Evolutionary conservation across 208 protist genomes (phyloP).

Genomic region (Phytomonas sp.): DNA sequence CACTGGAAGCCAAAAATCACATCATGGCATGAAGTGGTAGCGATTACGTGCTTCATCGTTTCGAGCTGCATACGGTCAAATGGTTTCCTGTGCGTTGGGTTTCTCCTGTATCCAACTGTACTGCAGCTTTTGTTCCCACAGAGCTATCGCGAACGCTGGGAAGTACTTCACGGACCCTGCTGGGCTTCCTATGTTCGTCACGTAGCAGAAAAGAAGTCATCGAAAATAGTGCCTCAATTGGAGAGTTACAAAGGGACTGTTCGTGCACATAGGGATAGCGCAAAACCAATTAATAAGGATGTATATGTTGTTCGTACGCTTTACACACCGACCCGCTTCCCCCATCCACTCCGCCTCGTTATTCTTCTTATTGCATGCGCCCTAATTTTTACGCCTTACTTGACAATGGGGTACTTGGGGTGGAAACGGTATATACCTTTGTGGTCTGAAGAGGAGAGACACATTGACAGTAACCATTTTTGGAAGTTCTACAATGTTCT

Average conservation of each 20-base stretch:
- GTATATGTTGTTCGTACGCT: slow-evolving; percentile 6
- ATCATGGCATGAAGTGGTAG: slow-evolving; percentile 14
- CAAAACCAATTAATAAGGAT: neutral
- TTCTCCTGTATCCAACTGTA: slow-evolving; percentile 50
- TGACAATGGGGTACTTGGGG: slow-evolving; percentile 47
- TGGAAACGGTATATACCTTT: slow-evolving; percentile 32
- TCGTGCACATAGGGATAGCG: neutral
- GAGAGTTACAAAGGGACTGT: neutral
- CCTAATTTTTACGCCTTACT: slow-evolving; percentile 37
- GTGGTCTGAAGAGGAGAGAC: slow-evolving; percentile 16
- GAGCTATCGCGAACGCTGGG: slow-evolving; percentile 7
- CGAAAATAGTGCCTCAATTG: neutral
- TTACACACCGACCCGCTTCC: slow-evolving; percentile 19
- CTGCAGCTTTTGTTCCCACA: slow-evolving; percentile 25
- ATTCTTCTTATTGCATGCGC: slow-evolving; percentile 29
- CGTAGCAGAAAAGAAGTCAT: neutral
- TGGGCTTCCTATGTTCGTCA: slow-evolving; percentile 4
- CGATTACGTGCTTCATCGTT: slow-evolving; percentile 39
- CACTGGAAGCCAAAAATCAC: neutral
- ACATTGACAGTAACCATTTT: slow-evolving; percentile 24
- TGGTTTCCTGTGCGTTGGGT: slow-evolving; percentile 43
- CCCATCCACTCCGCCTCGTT: slow-evolving; percentile 29
- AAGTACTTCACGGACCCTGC: slow-evolving; percentile 13
- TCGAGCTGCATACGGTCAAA: slow-evolving; percentile 57
- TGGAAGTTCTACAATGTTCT: slow-evolving; percentile 60